Evolutionary conservation across 768 basidiomycete species (phyloP).

Genomic region (Panaeolus cyanescens): DNA sequence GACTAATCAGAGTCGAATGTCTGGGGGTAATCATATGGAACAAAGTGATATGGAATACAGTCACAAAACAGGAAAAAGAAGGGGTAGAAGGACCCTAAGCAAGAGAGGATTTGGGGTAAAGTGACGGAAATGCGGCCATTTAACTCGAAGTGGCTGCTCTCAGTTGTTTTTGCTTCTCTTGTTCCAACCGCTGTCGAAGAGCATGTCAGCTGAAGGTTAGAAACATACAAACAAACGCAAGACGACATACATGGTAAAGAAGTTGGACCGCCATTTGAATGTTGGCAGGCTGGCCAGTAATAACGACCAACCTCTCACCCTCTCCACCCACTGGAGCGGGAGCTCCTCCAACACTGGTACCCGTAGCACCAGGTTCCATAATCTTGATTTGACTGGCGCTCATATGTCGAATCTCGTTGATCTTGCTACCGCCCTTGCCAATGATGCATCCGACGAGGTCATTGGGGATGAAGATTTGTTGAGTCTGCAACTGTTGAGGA

Average conservation of each 20-base stretch:
- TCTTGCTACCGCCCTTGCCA: constrained; percentile 97
- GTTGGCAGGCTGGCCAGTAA: constrained; percentile 92
- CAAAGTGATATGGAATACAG: not conserved
- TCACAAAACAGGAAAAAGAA: not conserved
- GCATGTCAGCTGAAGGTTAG: not conserved
- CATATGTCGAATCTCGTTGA: constrained; percentile 97
- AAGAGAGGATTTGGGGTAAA: not conserved
- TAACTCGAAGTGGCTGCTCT: constrained; percentile 26
- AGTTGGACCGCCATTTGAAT: constrained; percentile 97
- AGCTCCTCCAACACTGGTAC: constrained; percentile 66
- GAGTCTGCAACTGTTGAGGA: constrained; percentile 83
- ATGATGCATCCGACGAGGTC: constrained; percentile 97
- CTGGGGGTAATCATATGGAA: constrained; percentile 1
- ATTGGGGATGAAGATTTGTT: constrained; percentile 98
- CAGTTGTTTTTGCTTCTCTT: constrained; percentile 87
- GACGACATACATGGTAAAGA: constrained; percentile 71
- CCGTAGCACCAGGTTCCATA: constrained; percentile 91
- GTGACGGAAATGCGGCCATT: not conserved
- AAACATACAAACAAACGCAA: constrained; percentile 1
- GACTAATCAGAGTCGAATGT: not conserved
- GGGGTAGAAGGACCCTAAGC: not conserved
- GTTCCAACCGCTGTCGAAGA: constrained; percentile 68
- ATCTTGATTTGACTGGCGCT: constrained; percentile 97
- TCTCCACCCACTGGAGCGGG: constrained; percentile 75
- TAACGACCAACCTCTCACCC: constrained; percentile 91